Conservation (phyloP, 352 stramenopile species). For the Pythium oligandrum region DNA sequence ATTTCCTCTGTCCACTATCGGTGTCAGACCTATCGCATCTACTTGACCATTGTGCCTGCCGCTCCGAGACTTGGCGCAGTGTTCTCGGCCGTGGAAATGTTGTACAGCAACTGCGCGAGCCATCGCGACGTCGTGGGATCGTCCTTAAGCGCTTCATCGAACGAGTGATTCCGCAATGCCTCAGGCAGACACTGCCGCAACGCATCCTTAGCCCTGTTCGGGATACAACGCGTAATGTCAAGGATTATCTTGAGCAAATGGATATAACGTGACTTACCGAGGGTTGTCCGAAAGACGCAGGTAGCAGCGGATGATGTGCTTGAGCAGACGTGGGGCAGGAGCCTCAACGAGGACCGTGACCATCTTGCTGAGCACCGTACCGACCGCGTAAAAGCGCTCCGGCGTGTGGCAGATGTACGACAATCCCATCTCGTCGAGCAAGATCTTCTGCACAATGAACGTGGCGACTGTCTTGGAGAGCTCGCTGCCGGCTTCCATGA, state of each 20-base stretch:
- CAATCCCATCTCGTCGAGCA: constrained; percentile 97
- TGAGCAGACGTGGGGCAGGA: constrained; percentile 94
- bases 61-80: constrained; percentile 3
- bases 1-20: too few relatives aligned
- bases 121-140: constrained; percentile 96
- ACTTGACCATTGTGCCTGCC: constrained; percentile 19
- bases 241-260: neutral
- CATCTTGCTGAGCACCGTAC: constrained; percentile 97
- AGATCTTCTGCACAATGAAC: constrained; percentile 99
- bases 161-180: constrained; percentile 94
- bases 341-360: constrained; percentile 91
- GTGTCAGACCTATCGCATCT: neutral
- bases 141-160: constrained; percentile 92
- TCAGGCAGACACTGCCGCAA: constrained; percentile 94
- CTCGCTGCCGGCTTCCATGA: constrained; percentile 98
- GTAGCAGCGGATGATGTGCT: constrained; percentile 99
- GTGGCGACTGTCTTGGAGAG: constrained; percentile 99
- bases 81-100: constrained; percentile 50
- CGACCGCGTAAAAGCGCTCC: constrained; percentile 89
- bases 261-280: constrained; percentile 12
- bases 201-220: constrained; percentile 92
- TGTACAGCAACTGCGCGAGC: constrained; percentile 94
- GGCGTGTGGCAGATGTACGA: constrained; percentile 99
- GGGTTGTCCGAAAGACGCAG: constrained; percentile 90
- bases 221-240: neutral